These are phyloP conservation scores for Fallopia convolvulus DNA, from an alignment of 148 eudicot species.

Conservation along the genomic window DNA sequence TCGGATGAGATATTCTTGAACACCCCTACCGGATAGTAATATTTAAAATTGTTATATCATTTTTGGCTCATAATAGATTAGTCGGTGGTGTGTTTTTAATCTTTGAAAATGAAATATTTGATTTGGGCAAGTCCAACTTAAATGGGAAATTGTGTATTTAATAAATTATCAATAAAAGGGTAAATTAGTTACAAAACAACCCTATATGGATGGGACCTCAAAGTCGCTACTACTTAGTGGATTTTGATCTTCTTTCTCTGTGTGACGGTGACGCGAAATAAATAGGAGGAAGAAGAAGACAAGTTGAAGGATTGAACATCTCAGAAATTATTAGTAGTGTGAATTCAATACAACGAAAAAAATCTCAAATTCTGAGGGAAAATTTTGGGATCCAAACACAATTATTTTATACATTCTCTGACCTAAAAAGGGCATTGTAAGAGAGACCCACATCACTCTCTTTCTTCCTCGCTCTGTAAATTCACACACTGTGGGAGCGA, in stretches of 20 bases:
- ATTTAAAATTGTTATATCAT: too few species aligned
- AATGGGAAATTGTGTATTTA: background rate
- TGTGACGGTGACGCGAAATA: background rate
- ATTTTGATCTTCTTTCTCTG: background rate
- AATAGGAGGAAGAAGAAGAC: background rate
- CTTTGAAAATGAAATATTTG: background rate
- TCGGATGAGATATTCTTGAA: too few species aligned
- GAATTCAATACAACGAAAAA: background rate
- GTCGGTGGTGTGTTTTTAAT: too few species aligned
- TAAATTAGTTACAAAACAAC: slow-evolving; percentile 5
- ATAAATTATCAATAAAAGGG: background rate
- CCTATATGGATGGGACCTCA: background rate
- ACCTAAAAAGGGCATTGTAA: background rate
- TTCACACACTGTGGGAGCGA: slow-evolving; percentile 3
- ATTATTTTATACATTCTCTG: background rate
- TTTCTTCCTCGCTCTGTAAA: slow-evolving; percentile 5
- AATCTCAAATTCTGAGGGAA: background rate
- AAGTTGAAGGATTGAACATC: background rate
- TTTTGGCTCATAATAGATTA: too few species aligned
- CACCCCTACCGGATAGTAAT: too few species aligned
- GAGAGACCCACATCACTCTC: background rate
- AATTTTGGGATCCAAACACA: background rate
- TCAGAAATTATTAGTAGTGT: background rate
- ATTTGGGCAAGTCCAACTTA: background rate
- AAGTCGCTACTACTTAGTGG: background rate